Conservation (phyloP, 23 red algal species). For the Gracilaria gracilis region DNA sequence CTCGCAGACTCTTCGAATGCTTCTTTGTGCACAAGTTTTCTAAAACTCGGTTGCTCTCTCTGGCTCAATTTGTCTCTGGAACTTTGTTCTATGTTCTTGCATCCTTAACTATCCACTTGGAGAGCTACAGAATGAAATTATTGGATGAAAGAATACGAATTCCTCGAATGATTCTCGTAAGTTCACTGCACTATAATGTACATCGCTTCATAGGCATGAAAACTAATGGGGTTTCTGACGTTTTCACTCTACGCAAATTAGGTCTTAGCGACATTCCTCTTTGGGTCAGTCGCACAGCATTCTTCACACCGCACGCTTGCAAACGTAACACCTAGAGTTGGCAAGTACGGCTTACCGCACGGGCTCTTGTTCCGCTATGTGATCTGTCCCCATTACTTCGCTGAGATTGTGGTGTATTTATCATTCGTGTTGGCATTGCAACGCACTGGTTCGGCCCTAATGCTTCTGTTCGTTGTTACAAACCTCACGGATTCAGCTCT, state of each 20-base stretch:
- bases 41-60: slow-evolving; percentile 33
- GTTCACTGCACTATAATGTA: background rate
- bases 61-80: slow-evolving; percentile 18
- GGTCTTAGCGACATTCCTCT: slow-evolving; percentile 9
- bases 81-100: background rate
- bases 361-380: slow-evolving; percentile 41
- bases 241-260: background rate
- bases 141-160: slow-evolving; percentile 9
- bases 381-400: slow-evolving; percentile 56
- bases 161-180: slow-evolving; percentile 4
- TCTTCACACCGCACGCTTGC: slow-evolving; percentile 45
- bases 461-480: slow-evolving; percentile 44
- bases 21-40: slow-evolving; percentile 57
- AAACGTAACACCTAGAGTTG: slow-evolving; percentile 40
- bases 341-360: slow-evolving; percentile 53
- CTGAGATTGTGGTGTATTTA: slow-evolving; percentile 55
- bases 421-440: slow-evolving; percentile 17
- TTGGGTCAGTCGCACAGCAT: slow-evolving; percentile 45
- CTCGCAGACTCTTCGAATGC: slow-evolving; percentile 19
- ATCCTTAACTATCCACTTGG: slow-evolving; percentile 10
- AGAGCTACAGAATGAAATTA: slow-evolving; percentile 19
- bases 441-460: slow-evolving; percentile 17
- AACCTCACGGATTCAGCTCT: slow-evolving; percentile 54
- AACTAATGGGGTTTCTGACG: background rate
- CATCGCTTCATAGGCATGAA: background rate